Percentiles rank a stretch among this genome's conserved stretches.
Evolutionary conservation across 495 filamentous ascomycete genomes (phyloP).

Genomic region (Pyronema omphalodes): DNA sequence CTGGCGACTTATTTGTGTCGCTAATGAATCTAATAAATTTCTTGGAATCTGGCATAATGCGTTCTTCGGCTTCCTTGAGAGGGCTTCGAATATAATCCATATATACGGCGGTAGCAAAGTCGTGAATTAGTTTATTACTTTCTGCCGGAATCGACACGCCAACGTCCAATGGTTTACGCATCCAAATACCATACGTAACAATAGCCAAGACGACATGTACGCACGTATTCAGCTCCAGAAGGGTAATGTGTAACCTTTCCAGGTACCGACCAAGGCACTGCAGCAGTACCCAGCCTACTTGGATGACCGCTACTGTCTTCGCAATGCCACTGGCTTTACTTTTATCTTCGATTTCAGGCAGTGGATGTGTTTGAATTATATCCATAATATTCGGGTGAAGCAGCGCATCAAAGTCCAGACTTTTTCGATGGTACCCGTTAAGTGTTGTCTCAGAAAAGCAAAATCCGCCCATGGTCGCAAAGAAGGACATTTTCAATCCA

Average conservation of each 20-base stretch:
- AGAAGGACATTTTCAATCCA: not conserved
- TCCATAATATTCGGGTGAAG: not conserved
- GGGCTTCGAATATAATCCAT: not conserved
- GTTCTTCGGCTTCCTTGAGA: not conserved
- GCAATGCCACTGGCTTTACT: not conserved
- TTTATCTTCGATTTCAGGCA: constrained; percentile 4
- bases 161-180: constrained; percentile 2
- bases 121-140: too few species aligned
- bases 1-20: too few species aligned
- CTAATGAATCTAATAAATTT: too few species aligned
- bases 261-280: not conserved
- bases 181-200: constrained; percentile 1
- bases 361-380: not conserved
- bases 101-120: not conserved
- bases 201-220: constrained; percentile 1
- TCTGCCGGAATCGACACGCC: not conserved
- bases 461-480: not conserved
- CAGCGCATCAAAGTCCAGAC: not conserved
- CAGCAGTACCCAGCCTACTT: not conserved
- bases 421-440: not conserved
- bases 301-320: not conserved
- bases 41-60: too few species aligned
- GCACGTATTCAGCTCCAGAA: constrained; percentile 2
- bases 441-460: not conserved
- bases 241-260: not conserved